These are phyloP conservation scores for Glycine latifolia DNA, from an alignment of 306 rosid genomes.

Conservation along the genomic window DNA sequence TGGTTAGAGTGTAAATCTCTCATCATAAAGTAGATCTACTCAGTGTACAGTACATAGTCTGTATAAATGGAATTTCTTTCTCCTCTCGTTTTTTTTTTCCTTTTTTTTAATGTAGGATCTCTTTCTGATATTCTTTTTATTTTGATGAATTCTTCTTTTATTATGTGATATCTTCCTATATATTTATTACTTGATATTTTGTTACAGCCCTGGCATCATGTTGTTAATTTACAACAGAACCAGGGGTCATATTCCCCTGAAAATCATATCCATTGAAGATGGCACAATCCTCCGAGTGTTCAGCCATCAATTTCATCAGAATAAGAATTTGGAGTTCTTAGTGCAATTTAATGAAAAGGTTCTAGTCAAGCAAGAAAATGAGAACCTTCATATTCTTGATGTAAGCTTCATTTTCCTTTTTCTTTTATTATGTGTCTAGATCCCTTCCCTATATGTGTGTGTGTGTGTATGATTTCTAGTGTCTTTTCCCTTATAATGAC, in stretches of 20 bases:
- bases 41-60: conserved; percentile 12
- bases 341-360: conserved; percentile 98
- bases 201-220: conserved; percentile 90
- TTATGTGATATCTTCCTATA: conserved; percentile 21
- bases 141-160: conserved; percentile 7
- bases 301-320: conserved; percentile 86
- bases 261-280: conserved; percentile 91
- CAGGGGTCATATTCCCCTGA: conserved; percentile 84
- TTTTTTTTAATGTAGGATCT: not conserved
- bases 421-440: not conserved
- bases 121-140: conserved; percentile 5
- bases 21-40: conserved; percentile 29
- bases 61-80: not conserved
- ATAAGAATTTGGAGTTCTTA: conserved; percentile 93
- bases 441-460: not conserved
- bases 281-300: conserved; percentile 91
- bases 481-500: too few relatives aligned
- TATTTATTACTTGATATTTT: conserved; percentile 30
- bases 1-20: conserved; percentile 9
- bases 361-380: conserved; percentile 96
- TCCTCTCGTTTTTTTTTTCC: not conserved
- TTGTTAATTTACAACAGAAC: conserved; percentile 76
- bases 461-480: conserved; percentile 5
- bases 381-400: conserved; percentile 94
- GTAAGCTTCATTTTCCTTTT: conserved; percentile 55